phyloP scores from a whole-genome alignment of 129 eudicot species.

The Solidago caesia region DNA sequence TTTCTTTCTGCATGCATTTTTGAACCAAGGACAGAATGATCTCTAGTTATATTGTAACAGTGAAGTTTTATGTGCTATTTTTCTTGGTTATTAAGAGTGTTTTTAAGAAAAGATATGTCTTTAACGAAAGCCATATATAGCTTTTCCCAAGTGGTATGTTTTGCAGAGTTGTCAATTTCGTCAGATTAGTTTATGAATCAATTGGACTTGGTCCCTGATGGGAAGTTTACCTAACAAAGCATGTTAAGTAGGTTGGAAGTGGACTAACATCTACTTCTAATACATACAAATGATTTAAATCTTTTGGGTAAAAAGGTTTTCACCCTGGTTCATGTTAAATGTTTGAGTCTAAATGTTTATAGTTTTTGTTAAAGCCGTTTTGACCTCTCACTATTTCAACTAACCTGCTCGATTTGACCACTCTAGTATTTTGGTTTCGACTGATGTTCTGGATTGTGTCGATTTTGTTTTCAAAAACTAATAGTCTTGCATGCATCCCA shows the following conservation, averaged over 20 bases:
- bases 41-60: slow-evolving; percentile 8
- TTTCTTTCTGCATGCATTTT: slow-evolving; percentile 11
- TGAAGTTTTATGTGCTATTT: slow-evolving; percentile 10
- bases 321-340: no score
- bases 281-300: no score
- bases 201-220: no score
- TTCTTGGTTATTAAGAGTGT: not conserved
- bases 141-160: not conserved
- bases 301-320: no score
- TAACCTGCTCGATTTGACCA: not conserved
- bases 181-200: no score
- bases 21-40: not conserved
- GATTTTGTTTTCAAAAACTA: not conserved
- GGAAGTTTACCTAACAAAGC: no score
- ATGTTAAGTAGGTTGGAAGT: no score
- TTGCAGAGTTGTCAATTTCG: no score
- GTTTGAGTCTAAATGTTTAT: no score
- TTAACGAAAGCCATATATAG: not conserved
- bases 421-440: not conserved
- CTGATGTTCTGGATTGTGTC: not conserved
- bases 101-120: not conserved
- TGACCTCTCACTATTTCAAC: not conserved
- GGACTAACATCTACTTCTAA: no score
- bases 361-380: not conserved
- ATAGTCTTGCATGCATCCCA: no score